A percentile compares a stretch with the other conserved stretches of the same genome.
Evolutionary conservation across 257 asterid genomes (phyloP).

Genomic region (Solanum verrucosum): DNA sequence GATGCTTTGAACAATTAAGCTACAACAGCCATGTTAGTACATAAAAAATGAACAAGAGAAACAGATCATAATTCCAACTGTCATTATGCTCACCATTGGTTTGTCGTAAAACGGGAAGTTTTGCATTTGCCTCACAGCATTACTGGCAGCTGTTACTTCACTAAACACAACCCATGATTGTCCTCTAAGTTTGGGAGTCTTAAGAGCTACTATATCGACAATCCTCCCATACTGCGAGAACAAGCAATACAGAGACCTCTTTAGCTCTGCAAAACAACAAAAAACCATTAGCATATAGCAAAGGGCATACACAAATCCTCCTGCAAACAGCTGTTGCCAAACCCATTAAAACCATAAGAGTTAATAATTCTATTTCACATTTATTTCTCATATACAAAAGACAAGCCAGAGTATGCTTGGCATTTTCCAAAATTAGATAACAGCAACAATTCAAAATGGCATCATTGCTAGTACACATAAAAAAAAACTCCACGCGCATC

Average conservation of each 20-base stretch:
- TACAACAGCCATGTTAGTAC: not conserved
- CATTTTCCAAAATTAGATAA: not conserved
- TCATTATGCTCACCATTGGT: slow-evolving; percentile 63
- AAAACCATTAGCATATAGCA: not conserved
- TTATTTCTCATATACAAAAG: not conserved
- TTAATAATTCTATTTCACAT: not conserved
- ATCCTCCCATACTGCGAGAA: slow-evolving; percentile 98
- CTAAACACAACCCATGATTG: slow-evolving; percentile 98
- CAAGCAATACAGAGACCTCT: slow-evolving; percentile 96
- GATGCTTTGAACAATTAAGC: not conserved
- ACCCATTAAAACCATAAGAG: not conserved
- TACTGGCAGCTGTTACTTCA: slow-evolving; percentile 94
- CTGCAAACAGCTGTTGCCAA: not conserved
- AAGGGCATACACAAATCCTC: not conserved
- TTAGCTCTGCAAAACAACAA: slow-evolving; percentile 66
- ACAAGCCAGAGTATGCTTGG: not conserved
- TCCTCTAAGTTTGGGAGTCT: slow-evolving; percentile 91
- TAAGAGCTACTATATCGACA: slow-evolving; percentile 82
- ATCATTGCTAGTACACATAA: not conserved
- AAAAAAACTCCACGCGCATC: not conserved
- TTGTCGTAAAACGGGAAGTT: slow-evolving; percentile 90
- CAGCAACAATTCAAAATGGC: not conserved
- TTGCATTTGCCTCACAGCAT: slow-evolving; percentile 97
- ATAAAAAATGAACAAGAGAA: not conserved
- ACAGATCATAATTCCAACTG: not conserved